phyloP scores from a whole-genome alignment of 228 moss, liverwort and hornwort genomes.

The Sphagnum magellanicum region DNA sequence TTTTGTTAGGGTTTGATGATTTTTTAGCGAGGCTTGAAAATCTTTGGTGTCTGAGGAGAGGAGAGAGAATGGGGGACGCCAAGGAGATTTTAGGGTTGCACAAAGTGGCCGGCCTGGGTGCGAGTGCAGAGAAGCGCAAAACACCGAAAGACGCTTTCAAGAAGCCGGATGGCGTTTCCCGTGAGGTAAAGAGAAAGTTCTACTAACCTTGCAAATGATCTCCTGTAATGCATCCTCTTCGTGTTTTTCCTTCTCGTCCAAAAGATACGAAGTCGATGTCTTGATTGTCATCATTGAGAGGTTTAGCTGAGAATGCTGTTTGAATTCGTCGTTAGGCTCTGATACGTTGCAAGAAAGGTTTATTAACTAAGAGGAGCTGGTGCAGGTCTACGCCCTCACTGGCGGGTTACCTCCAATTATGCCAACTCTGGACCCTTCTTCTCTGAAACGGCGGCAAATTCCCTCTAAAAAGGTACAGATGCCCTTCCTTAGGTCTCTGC shows the following conservation, averaged over 20 bases:
- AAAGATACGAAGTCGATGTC: too few species aligned
- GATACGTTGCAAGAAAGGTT: too few species aligned
- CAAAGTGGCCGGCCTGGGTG: slow-evolving; percentile 52
- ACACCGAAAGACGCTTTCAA: slow-evolving; percentile 78
- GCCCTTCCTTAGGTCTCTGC: neutral
- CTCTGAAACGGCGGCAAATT: slow-evolving; percentile 58
- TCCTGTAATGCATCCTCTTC: too few species aligned
- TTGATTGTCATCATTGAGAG: too few species aligned
- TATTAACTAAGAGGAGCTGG: neutral
- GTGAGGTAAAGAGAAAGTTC: slow-evolving; percentile 46
- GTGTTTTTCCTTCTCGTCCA: too few species aligned
- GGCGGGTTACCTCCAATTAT: slow-evolving; percentile 91
- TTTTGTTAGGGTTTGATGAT: too few species aligned
- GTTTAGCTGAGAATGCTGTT: too few species aligned
- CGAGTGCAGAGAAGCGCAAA: slow-evolving; percentile 81
- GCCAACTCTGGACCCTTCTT: slow-evolving; percentile 72
- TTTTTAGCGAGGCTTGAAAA: too few species aligned
- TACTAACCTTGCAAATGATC: neutral
- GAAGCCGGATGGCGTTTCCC: slow-evolving; percentile 95
- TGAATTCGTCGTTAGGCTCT: too few species aligned
- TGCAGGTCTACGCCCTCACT: slow-evolving; percentile 93
- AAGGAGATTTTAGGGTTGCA: slow-evolving; percentile 94
- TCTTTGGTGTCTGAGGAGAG: too few species aligned
- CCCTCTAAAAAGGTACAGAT: slow-evolving; percentile 58
- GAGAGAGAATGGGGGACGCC: slow-evolving; percentile 68